phyloP scores from a whole-genome alignment of 2,329 filamentous ascomycete genomes.

The Colletotrichum scovillei region DNA sequence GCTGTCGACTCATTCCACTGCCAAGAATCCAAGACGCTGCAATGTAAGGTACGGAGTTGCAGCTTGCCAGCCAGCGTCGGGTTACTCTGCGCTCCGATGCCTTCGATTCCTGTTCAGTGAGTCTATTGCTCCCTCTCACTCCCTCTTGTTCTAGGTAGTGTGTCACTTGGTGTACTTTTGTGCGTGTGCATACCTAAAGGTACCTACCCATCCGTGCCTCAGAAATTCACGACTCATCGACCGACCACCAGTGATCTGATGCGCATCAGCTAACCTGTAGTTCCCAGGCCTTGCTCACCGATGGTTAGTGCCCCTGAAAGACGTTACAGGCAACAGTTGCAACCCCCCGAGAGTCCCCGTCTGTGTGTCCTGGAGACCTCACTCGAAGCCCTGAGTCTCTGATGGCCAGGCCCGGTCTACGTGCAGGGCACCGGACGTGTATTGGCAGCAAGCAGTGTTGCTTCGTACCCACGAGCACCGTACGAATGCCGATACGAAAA shows the following conservation, averaged over 20 bases:
- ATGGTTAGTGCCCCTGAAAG: not conserved
- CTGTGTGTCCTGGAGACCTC: not conserved
- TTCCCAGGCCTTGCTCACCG: not conserved
- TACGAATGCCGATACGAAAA: slow-evolving; percentile 3
- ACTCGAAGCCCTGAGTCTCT: not conserved
- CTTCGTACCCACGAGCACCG: no score
- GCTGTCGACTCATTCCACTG: slow-evolving; percentile 12
- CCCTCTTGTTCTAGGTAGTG: not conserved
- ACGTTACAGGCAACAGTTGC: not conserved
- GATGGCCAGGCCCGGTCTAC: slow-evolving; percentile 27
- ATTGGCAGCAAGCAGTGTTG: not conserved
- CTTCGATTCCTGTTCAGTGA: not conserved
- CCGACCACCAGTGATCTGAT: no score
- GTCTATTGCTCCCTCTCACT: not conserved
- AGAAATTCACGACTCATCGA: not conserved
- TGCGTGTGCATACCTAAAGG: not conserved
- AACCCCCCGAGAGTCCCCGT: not conserved
- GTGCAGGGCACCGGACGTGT: slow-evolving; percentile 19
- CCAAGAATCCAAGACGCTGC: not conserved
- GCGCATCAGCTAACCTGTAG: not conserved
- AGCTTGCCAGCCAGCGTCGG: not conserved
- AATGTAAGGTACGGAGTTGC: not conserved
- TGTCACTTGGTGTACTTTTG: no score
- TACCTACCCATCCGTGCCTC: not conserved
- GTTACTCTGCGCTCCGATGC: not conserved